Conservation (phyloP, 2,329 filamentous ascomycete species). For the Thelonectria olida region DNA sequence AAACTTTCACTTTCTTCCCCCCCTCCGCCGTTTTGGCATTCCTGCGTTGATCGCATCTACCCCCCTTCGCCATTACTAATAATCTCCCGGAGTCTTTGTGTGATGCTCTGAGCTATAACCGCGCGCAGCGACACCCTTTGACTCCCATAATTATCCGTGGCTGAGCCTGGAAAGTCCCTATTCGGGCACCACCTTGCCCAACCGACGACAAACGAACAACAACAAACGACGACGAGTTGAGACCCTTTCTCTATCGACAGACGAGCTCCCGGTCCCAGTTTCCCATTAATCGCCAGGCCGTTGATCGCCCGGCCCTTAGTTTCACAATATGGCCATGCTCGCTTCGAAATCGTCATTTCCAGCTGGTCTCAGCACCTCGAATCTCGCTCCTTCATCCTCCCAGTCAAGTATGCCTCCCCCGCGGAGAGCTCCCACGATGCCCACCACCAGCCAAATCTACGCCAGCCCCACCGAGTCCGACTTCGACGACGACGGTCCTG, state of each 20-base stretch:
- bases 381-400: conserved; percentile 57
- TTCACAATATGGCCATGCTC: conserved; percentile 74
- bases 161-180: conserved; percentile 35
- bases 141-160: conserved; percentile 21
- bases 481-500: conserved; percentile 81
- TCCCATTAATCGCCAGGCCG: conserved; percentile 6
- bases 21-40: conserved; percentile 29
- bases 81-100: conserved; percentile 22
- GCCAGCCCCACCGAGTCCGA: conserved; percentile 91
- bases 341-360: conserved; percentile 79
- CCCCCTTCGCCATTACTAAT: conserved; percentile 31
- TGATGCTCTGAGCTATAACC: not conserved
- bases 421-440: conserved; percentile 60
- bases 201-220: conserved; percentile 11
- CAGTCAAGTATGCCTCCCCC: conserved; percentile 61
- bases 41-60: conserved; percentile 39
- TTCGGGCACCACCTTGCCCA: conserved; percentile 26
- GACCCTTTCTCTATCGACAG: not conserved
- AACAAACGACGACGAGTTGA: not conserved
- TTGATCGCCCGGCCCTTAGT: conserved; percentile 12
- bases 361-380: conserved; percentile 57
- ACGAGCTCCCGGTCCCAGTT: conserved; percentile 5
- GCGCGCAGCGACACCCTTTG: not conserved
- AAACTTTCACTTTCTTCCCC: conserved; percentile 19
- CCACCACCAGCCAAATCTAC: conserved; percentile 65